Percentiles rank a stretch among this genome's conserved stretches.
Conservation (phyloP, 495 filamentous ascomycete genomes). For the Xylaria longipes region DNA sequence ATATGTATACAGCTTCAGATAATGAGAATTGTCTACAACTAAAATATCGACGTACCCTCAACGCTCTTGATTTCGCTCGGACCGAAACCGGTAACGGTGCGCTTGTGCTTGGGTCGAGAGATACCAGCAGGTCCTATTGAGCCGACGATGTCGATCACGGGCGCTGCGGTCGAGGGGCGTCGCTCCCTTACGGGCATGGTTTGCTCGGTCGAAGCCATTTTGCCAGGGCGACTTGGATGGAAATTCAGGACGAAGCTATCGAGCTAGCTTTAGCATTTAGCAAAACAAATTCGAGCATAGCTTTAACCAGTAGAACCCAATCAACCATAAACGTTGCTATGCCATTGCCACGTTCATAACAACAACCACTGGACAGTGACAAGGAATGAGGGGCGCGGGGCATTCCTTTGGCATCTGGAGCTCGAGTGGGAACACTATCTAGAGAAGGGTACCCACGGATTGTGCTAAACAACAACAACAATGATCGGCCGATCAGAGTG, state of each 20-base stretch:
- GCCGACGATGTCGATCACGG: slow-evolving; percentile 81
- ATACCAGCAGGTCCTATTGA: slow-evolving; percentile 74
- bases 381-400: slow-evolving; percentile 26
- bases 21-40: neutral
- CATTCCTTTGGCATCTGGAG: slow-evolving; percentile 4
- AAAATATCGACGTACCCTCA: slow-evolving; percentile 63
- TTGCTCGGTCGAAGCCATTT: slow-evolving; percentile 43
- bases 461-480: neutral
- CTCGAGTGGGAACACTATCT: slow-evolving; percentile 16
- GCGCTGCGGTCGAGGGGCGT: slow-evolving; percentile 78
- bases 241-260: neutral
- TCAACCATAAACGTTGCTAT: slow-evolving; percentile 2
- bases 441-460: slow-evolving; percentile 18
- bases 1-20: neutral
- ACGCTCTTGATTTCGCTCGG: slow-evolving; percentile 89
- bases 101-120: slow-evolving; percentile 90
- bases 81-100: slow-evolving; percentile 91
- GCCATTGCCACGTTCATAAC: neutral
- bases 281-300: neutral
- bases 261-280: neutral
- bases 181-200: slow-evolving; percentile 55
- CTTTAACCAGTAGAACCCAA: neutral
- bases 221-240: neutral
- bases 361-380: neutral
- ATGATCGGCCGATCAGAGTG: slow-evolving; percentile 14